phyloP scores from a whole-genome alignment of 768 basidiomycete genomes.

The Termitomyces sp. region DNA sequence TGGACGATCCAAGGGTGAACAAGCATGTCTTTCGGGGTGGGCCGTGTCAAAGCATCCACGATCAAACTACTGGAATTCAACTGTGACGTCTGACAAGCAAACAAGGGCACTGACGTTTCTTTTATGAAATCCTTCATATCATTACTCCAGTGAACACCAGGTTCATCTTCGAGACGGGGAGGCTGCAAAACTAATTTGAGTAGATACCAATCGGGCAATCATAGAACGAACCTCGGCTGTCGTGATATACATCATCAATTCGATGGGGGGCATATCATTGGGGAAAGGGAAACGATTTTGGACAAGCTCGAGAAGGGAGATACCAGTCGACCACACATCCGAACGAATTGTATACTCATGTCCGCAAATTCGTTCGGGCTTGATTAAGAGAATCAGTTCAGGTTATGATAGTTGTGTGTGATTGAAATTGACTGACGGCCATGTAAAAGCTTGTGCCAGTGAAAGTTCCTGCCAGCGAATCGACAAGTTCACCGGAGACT shows the following conservation, averaged over 20 bases:
- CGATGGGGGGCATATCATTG: constrained; percentile 86
- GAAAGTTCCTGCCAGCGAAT: constrained; percentile 89
- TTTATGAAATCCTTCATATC: constrained; percentile 92
- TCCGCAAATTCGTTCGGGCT: constrained; percentile 95
- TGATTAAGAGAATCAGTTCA: constrained; percentile 7
- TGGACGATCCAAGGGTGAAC: constrained; percentile 77
- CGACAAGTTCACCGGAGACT: constrained; percentile 92
- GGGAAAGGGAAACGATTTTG: constrained; percentile 96
- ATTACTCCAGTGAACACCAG: constrained; percentile 62
- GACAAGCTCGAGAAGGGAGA: constrained; percentile 90
- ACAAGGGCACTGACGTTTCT: constrained; percentile 54
- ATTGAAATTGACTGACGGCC: constrained; percentile 66
- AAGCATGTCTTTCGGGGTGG: constrained; percentile 79
- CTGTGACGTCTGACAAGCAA: background rate
- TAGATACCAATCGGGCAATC: constrained; percentile 1
- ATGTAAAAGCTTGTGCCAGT: constrained; percentile 98
- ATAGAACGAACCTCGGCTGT: constrained; percentile 55
- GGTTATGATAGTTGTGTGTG: background rate
- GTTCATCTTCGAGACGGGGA: constrained; percentile 77
- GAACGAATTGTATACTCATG: constrained; percentile 90
- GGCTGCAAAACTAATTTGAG: constrained; percentile 39
- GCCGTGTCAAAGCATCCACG: constrained; percentile 61
- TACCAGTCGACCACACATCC: constrained; percentile 97
- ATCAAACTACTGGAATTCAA: constrained; percentile 25
- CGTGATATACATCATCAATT: constrained; percentile 88